These are phyloP conservation scores for Rhododendron vialii DNA, from an alignment of 148 eudicot genomes.

Conservation along the genomic window DNA sequence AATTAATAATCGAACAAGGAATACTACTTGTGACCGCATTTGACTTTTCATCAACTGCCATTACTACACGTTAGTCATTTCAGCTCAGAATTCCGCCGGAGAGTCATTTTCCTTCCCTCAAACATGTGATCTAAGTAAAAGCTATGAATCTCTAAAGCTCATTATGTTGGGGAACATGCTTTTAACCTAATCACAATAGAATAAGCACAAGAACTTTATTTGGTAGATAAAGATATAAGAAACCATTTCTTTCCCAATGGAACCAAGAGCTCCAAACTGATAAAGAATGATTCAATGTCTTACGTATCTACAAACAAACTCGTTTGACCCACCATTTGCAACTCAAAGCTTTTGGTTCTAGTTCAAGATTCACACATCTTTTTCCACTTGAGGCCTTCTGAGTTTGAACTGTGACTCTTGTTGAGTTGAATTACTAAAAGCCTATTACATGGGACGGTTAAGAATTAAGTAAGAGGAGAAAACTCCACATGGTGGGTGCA, in stretches of 20 bases:
- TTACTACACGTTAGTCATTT: neutral
- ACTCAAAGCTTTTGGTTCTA: neutral
- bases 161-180: neutral
- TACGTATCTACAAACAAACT: neutral
- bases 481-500: conserved; percentile 8
- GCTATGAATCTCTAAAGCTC: neutral
- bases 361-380: neutral
- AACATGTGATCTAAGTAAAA: neutral
- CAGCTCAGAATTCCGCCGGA: neutral
- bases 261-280: neutral
- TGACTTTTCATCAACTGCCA: neutral
- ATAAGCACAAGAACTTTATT: neutral
- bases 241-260: neutral
- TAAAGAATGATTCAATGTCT: neutral
- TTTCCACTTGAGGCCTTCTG: neutral
- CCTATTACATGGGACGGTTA: neutral
- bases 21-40: neutral
- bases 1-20: neutral
- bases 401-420: neutral
- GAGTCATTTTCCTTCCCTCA: neutral
- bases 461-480: neutral
- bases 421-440: neutral
- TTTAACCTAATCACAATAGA: neutral
- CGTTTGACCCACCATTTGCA: neutral
- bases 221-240: neutral